A percentile compares a stretch with the other conserved stretches of the same genome.
Conservation (phyloP, 2,329 filamentous ascomycete genomes). For the Monosporascus sp. region DNA sequence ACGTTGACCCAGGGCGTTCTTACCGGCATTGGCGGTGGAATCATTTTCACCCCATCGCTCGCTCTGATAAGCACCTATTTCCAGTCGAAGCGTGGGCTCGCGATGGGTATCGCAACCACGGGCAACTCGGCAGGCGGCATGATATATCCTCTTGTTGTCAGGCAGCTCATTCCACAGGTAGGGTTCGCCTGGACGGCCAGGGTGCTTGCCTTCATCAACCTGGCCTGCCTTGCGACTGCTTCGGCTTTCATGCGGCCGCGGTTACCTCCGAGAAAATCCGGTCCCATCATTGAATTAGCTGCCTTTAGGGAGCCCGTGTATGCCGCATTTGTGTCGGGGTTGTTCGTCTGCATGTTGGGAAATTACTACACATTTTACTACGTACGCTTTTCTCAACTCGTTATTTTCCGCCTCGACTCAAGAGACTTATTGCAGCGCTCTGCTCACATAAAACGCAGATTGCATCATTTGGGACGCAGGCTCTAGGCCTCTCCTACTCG, state of each 20-base stretch:
- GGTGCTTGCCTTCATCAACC: conserved; percentile 54
- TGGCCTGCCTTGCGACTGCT: conserved; percentile 75
- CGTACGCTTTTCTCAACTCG: conserved; percentile 18
- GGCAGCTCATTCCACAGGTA: conserved; percentile 23
- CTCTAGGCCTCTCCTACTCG: conserved; percentile 30
- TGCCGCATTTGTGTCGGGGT: conserved; percentile 27
- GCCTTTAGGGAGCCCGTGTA: conserved; percentile 29
- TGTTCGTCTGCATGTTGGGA: conserved; percentile 35
- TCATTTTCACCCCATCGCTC: conserved; percentile 52
- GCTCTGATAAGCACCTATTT: conserved; percentile 62
- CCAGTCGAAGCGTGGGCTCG: conserved; percentile 46
- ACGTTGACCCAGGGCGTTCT: conserved; percentile 46
- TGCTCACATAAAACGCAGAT: conserved; percentile 17
- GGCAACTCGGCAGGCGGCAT: conserved; percentile 53
- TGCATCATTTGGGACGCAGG: conserved; percentile 29
- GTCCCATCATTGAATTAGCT: conserved; percentile 23
- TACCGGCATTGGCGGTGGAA: conserved; percentile 47
- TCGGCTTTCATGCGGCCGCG: conserved; percentile 27
- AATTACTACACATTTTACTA: conserved; percentile 42
- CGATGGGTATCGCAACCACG: conserved; percentile 54
- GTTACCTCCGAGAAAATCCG: conserved; percentile 26
- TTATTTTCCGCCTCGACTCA: background rate
- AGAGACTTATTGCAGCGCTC: background rate
- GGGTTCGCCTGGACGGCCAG: conserved; percentile 29
- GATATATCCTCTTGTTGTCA: conserved; percentile 41